phyloP scores from a whole-genome alignment of 2,329 filamentous ascomycete species.

The Macroventuria anomochaeta region DNA sequence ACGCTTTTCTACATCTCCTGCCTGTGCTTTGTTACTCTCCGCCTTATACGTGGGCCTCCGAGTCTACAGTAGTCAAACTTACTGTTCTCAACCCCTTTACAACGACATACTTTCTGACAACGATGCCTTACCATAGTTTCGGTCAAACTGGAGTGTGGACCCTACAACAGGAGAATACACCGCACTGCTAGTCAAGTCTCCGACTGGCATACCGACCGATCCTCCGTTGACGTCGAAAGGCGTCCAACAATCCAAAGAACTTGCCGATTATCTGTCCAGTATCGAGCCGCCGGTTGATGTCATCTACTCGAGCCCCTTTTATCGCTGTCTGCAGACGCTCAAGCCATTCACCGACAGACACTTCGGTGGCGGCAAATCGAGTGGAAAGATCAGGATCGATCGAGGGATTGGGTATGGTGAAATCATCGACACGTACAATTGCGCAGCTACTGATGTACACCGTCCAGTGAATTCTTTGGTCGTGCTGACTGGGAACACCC shows the following conservation, averaged over 20 bases:
- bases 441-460: conserved; percentile 52
- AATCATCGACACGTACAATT: not conserved
- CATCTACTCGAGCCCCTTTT: conserved; percentile 68
- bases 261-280: conserved; percentile 68
- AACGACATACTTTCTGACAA: conserved; percentile 30
- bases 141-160: conserved; percentile 88
- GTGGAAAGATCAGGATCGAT: conserved; percentile 58
- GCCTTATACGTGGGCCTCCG: conserved; percentile 8
- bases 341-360: conserved; percentile 47
- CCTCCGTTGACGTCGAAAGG: conserved; percentile 87
- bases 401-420: conserved; percentile 58
- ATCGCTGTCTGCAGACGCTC: conserved; percentile 49
- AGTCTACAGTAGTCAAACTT: conserved; percentile 14
- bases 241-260: conserved; percentile 79
- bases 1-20: conserved; percentile 4
- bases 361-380: conserved; percentile 37
- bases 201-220: conserved; percentile 87
- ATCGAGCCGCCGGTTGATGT: conserved; percentile 72
- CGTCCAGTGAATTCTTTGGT: conserved; percentile 87
- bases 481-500: conserved; percentile 86
- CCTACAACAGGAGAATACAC: conserved; percentile 79
- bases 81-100: conserved; percentile 18
- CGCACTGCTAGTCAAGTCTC: conserved; percentile 67
- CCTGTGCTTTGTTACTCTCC: conserved; percentile 19
- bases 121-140: conserved; percentile 64